Evolutionary conservation across 768 basidiomycete genomes (phyloP), one percentile per base, ranked within the genome.

Genomic region (Pleurotus tuoliensis): DNA sequence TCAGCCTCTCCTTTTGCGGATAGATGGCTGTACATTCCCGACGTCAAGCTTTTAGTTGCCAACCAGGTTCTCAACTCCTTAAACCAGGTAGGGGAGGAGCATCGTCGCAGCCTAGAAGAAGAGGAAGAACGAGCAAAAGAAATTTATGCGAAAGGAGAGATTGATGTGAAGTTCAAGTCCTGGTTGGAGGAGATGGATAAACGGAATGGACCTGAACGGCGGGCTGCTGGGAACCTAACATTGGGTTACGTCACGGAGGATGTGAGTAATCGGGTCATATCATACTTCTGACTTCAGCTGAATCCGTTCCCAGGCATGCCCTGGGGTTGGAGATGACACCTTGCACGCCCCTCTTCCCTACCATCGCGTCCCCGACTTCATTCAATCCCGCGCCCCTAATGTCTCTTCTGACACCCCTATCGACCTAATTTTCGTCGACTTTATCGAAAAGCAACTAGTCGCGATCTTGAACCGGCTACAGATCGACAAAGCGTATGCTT

Each of bases 231-330:
- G 11, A 52, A 52, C 24, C 67, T 83, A 63, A 88, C 87, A 0
- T 69, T 84, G n/a, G 89, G 90, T 57, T 91, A 92, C 63, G 88
- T 90, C 20, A 92, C 90, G 3, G 62, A 67, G 0, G 88, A 89
- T 65, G 82, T 86, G 60, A 65, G 82, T 65, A 3, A 15, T 43
- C 15, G 12, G 25, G 18, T 45, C 11, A 38, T 41, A 24, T 22
- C 3, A 45, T 24, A 9, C 2, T 24, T 62, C n/a, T 44, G 25
- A 27, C 9, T 44, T 27, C 34, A 9, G 12, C 9, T 30, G 15
- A n/a, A 43, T 48, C 41, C 48, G 9, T 1, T 46, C 8, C 0
- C 55, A 83, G 87, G 71, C 80, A 1, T 92, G 90, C 65, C 85
- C 88, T 3, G 88, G 84, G 2, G 69, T 81, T 6, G 91, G 90